Percentiles rank a stretch among this genome's conserved stretches.
Conservation (phyloP, 176 grass and related monocot genomes). For the Musa beccarii region DNA sequence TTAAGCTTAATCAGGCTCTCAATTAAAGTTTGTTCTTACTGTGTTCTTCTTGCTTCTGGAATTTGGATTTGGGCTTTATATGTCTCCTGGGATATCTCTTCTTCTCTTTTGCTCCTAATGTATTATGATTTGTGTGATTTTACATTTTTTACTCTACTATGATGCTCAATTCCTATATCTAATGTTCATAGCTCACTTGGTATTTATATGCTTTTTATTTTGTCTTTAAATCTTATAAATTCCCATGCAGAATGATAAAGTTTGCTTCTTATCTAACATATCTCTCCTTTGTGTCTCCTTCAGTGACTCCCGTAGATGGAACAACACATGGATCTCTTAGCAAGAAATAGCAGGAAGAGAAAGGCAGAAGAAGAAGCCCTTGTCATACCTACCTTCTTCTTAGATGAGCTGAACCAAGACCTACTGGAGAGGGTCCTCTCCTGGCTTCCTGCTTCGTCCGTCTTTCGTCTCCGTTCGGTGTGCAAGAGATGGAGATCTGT, state of each 20-base stretch:
- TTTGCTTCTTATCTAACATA: not conserved
- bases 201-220: not conserved
- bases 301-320: not conserved
- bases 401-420: constrained; percentile 69
- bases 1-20: too few relatives aligned
- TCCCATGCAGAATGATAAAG: not conserved
- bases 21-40: too few relatives aligned
- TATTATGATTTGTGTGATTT: too few relatives aligned
- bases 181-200: not conserved
- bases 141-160: too few relatives aligned
- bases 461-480: constrained; percentile 60
- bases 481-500: constrained; percentile 50
- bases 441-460: constrained; percentile 49
- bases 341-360: constrained; percentile 25
- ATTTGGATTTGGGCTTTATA: too few relatives aligned
- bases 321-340: not conserved
- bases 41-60: too few relatives aligned
- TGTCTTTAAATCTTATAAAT: not conserved
- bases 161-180: too few relatives aligned
- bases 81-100: too few relatives aligned
- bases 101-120: too few relatives aligned
- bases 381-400: not conserved
- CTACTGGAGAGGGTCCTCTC: constrained; percentile 71
- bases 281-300: not conserved
- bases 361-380: not conserved